These are phyloP conservation scores for Terfezia boudieri DNA, from an alignment of 495 filamentous ascomycete species.

Conservation along the genomic window DNA sequence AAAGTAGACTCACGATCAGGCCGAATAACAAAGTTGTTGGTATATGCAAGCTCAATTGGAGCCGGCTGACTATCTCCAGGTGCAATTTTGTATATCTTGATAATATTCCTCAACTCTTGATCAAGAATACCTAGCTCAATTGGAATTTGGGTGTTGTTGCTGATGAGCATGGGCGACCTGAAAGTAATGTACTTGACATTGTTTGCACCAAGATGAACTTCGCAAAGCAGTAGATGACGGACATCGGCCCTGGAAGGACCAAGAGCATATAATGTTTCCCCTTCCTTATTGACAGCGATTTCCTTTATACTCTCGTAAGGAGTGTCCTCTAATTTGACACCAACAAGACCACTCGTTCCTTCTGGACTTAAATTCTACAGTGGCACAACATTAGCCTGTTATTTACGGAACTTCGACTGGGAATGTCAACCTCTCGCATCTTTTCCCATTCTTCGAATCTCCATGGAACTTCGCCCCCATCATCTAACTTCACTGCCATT, in stretches of 20 bases:
- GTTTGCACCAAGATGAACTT: constrained; percentile 70
- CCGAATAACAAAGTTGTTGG: constrained; percentile 73
- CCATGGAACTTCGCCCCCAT: constrained; percentile 86
- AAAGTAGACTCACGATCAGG: constrained; percentile 41
- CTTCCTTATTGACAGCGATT: constrained; percentile 81
- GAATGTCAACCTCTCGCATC: constrained; percentile 40
- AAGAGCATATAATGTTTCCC: constrained; percentile 69
- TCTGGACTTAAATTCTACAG: constrained; percentile 51
- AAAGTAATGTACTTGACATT: constrained; percentile 97
- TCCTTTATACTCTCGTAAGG: constrained; percentile 76
- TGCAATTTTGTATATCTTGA: constrained; percentile 94
- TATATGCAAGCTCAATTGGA: constrained; percentile 74
- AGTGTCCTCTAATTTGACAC: constrained; percentile 70
- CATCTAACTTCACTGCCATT: constrained; percentile 53
- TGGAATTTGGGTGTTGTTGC: constrained; percentile 92
- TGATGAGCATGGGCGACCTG: constrained; percentile 82
- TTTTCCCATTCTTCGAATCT: constrained; percentile 88
- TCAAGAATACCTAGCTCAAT: constrained; percentile 88
- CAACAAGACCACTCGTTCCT: constrained; percentile 49
- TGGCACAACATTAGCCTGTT: too few relatives aligned
- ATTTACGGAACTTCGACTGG: too few relatives aligned
- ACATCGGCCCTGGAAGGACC: constrained; percentile 62
- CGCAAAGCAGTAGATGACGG: constrained; percentile 73
- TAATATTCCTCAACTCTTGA: constrained; percentile 62
- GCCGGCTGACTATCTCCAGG: constrained; percentile 80